These are phyloP conservation scores for Cyanodermella asteris DNA, from an alignment of 2,329 filamentous ascomycete species.

Conservation along the genomic window DNA sequence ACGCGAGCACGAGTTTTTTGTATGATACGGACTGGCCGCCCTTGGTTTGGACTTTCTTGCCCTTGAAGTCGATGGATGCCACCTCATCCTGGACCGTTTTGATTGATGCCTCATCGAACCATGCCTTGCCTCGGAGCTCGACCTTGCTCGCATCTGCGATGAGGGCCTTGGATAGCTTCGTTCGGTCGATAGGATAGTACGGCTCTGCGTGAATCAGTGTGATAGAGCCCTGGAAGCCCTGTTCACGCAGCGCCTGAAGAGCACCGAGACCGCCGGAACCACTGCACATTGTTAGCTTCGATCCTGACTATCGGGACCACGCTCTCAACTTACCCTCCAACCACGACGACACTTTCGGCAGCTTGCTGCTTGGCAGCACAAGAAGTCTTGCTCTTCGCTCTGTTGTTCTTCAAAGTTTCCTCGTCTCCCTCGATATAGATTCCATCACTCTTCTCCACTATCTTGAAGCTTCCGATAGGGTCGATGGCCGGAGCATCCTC, in stretches of 20 bases:
- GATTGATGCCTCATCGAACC: slow-evolving; percentile 45
- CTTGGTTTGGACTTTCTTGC: slow-evolving; percentile 53
- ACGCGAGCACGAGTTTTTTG: slow-evolving; percentile 74
- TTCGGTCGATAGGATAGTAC: slow-evolving; percentile 72
- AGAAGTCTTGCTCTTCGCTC: slow-evolving; percentile 51
- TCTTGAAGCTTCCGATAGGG: slow-evolving; percentile 59
- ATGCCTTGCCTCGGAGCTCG: slow-evolving; percentile 52
- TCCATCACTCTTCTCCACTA: slow-evolving; percentile 58
- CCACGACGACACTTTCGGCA: slow-evolving; percentile 51
- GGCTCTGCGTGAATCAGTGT: slow-evolving; percentile 71
- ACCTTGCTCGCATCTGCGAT: slow-evolving; percentile 62
- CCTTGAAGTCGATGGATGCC: slow-evolving; percentile 51
- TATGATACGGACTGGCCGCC: slow-evolving; percentile 52
- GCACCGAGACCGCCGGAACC: slow-evolving; percentile 68
- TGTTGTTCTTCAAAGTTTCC: slow-evolving; percentile 51
- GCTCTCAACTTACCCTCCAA: slow-evolving; percentile 38
- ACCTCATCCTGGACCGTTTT: slow-evolving; percentile 39
- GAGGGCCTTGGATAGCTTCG: slow-evolving; percentile 87
- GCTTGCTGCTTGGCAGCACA: slow-evolving; percentile 40
- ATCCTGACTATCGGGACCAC: background rate
- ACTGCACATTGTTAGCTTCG: slow-evolving; percentile 17
- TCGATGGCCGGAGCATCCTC: slow-evolving; percentile 88
- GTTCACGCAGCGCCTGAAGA: slow-evolving; percentile 60
- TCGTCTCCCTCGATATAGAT: slow-evolving; percentile 73
- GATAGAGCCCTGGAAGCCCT: slow-evolving; percentile 58